phyloP scores from a whole-genome alignment of 306 rosid species.

The Vigna mungo region DNA sequence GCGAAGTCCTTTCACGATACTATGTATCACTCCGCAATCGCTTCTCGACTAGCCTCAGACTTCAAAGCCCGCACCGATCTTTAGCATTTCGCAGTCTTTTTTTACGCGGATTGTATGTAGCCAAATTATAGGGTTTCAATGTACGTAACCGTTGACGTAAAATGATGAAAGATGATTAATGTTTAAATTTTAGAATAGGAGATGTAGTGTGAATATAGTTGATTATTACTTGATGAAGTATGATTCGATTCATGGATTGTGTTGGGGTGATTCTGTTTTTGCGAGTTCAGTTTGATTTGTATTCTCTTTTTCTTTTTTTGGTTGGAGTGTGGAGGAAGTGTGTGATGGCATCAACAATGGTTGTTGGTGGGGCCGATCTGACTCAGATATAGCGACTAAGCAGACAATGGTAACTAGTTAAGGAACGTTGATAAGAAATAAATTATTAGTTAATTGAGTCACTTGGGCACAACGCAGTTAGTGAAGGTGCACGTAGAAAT shows the following conservation, averaged over 20 bases:
- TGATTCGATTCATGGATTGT: background rate
- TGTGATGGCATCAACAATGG: background rate
- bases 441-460: background rate
- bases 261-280: background rate
- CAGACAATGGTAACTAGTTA: background rate
- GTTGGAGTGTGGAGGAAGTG: conserved; percentile 5
- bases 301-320: background rate
- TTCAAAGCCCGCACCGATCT: conserved; percentile 60
- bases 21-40: conserved; percentile 97
- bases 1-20: conserved; percentile 76
- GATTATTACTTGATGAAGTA: background rate
- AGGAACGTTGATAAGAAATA: background rate
- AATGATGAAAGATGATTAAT: conserved; percentile 15
- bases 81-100: background rate
- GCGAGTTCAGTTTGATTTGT: background rate
- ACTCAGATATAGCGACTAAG: conserved; percentile 18
- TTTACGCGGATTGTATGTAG: background rate
- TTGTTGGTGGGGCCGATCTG: conserved; percentile 15
- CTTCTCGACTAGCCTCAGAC: conserved; percentile 87
- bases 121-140: conserved; percentile 30
- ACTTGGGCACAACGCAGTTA: background rate
- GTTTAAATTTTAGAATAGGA: background rate
- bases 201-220: background rate
- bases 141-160: conserved; percentile 14
- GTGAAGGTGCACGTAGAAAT: conserved; percentile 10